Conservation (phyloP, 805 yeast species). For the Wickerhamiella brachini region DNA sequence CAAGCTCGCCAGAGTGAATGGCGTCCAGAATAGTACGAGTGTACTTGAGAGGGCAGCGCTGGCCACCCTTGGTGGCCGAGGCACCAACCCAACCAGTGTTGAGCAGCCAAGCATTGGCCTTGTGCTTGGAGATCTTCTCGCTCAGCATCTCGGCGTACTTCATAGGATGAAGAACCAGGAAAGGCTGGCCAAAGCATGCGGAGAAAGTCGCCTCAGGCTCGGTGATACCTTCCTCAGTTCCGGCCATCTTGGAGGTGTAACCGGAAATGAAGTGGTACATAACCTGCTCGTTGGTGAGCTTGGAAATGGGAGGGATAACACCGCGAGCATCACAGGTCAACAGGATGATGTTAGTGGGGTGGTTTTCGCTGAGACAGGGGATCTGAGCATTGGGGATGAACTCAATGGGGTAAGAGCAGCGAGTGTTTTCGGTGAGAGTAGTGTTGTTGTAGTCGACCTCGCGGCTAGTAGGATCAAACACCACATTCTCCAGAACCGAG, state of each 20-base stretch:
- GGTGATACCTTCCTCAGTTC: constrained; percentile 96
- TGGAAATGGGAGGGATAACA: constrained; percentile 93
- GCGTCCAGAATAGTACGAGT: constrained; percentile 93
- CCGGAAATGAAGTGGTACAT: constrained; percentile 99
- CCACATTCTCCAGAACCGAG: constrained; percentile 85
- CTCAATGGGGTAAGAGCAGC: constrained; percentile 98
- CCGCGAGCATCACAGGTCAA: constrained; percentile 97
- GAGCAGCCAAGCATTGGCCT: constrained; percentile 88
- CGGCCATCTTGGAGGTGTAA: constrained; percentile 98
- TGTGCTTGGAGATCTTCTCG: constrained; percentile 78
- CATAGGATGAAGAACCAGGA: constrained; percentile 96
- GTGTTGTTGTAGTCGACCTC: constrained; percentile 75
- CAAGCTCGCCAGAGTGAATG: constrained; percentile 81
- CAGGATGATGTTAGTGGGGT: constrained; percentile 83
- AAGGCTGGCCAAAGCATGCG: constrained; percentile 98
- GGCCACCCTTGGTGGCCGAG: constrained; percentile 84
- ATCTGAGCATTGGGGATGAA: constrained; percentile 91
- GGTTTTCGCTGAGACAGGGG: constrained; percentile 81
- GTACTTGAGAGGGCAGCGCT: constrained; percentile 94
- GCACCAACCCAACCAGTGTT: constrained; percentile 99
- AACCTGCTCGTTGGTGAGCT: constrained; percentile 85
- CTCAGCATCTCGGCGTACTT: constrained; percentile 92
- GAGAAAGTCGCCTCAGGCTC: constrained; percentile 97
- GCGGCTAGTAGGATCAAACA: constrained; percentile 65
- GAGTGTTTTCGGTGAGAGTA: constrained; percentile 86